These are phyloP conservation scores for Haplosporangium gracile DNA, from an alignment of 192 early-diverging fungal species.

Conservation along the genomic window DNA sequence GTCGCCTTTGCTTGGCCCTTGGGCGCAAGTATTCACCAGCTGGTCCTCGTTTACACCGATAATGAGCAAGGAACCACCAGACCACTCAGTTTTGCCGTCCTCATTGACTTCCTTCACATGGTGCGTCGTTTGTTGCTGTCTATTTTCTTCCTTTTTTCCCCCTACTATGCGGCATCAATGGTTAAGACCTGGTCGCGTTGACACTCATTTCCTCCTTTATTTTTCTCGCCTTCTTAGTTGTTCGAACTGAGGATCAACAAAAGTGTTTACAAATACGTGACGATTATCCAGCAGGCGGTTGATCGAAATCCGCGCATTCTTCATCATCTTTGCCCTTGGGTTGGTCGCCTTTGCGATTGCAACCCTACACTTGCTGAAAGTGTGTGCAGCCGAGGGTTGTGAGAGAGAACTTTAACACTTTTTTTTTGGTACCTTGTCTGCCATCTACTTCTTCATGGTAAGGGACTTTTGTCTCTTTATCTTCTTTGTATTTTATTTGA, in stretches of 20 bases:
- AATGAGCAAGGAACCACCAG: neutral
- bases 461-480: neutral
- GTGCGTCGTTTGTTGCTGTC: neutral
- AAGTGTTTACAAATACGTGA: constrained; percentile 27
- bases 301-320: constrained; percentile 24
- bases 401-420: too few relatives aligned
- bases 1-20: constrained; percentile 15
- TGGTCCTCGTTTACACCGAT: neutral
- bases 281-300: constrained; percentile 32
- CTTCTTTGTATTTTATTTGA: neutral
- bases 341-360: constrained; percentile 20
- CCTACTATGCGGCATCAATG: too few relatives aligned
- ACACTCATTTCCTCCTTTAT: neutral
- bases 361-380: constrained; percentile 5
- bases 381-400: neutral
- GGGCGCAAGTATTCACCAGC: constrained; percentile 26
- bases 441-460: constrained; percentile 33
- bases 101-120: constrained; percentile 26
- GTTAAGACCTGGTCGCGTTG: neutral
- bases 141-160: neutral
- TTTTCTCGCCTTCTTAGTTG: neutral
- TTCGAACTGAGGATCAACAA: constrained; percentile 27
- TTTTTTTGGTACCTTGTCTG: constrained; percentile 13
- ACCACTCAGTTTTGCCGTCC: constrained; percentile 21
- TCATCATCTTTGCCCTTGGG: constrained; percentile 28